Conservation (phyloP, 768 basidiomycete species). For the Strobilomyces confusus region DNA sequence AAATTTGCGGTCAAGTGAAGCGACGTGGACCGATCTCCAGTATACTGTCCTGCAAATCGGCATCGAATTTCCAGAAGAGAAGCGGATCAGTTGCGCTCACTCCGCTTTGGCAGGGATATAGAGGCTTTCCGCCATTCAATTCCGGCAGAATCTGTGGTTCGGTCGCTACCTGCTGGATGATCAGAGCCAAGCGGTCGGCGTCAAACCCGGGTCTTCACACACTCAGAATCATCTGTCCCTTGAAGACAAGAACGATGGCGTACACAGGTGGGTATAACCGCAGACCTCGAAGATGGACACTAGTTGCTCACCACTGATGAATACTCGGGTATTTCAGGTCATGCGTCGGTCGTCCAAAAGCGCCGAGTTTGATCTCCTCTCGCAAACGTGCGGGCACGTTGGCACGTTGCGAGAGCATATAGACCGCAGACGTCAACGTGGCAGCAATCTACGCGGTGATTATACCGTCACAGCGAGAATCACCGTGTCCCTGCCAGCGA, state of each 20-base stretch:
- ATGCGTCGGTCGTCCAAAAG: constrained; percentile 44
- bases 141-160: constrained; percentile 18
- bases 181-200: background rate
- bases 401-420: constrained; percentile 51
- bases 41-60: constrained; percentile 8
- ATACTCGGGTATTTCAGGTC: constrained; percentile 64
- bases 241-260: background rate
- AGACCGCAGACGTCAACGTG: constrained; percentile 35
- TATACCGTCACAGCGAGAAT: background rate
- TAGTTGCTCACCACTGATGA: constrained; percentile 51
- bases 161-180: constrained; percentile 8
- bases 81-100: constrained; percentile 11
- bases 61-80: background rate
- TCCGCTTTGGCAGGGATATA: constrained; percentile 46
- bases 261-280: constrained; percentile 31
- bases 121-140: constrained; percentile 36
- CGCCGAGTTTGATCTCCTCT: constrained; percentile 56
- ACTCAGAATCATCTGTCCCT: background rate
- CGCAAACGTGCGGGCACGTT: constrained; percentile 44
- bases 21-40: background rate
- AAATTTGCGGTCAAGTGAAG: background rate
- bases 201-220: constrained; percentile 21
- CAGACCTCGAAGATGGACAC: constrained; percentile 2
- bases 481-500: constrained; percentile 43
- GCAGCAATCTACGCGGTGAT: constrained; percentile 23